Base-by-base conservation (phyloP, 331 rosid species). In the Spiraea crenata region DNA sequence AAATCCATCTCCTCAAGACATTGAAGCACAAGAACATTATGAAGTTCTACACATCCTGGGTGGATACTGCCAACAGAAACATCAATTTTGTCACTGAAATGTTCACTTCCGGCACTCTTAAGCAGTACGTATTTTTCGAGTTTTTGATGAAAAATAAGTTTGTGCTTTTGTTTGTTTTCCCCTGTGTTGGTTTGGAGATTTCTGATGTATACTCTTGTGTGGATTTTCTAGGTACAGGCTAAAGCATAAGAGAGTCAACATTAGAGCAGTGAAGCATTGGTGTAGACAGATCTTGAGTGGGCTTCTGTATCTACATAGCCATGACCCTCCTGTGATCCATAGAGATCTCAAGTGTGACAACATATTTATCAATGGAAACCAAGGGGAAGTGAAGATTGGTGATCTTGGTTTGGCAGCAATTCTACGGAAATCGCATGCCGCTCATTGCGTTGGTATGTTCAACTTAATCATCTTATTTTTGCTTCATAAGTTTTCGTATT, bases 291-390 rank as follows among this genome's bases (percentile, higher is more conserved):
- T 93, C 87, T 76, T 93, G 76, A 82, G 71, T 46, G 99, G 96
- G 70, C 99, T 93, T 77, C 85, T 74, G 59, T 93, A 91, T 83
- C 92, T 93, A 38, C 99, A 93, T 80, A 91, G 91, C 82, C 99
- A 77, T 56, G 90, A 91, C 63, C 99, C 99, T 25, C 97, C 96
- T 61, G 95, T 93, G 83, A 91, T 93, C 74, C 99, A 93, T 74
- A 89, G 97, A 89, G 99, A 93, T 89, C 99, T 93, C 62, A 93
- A 93, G 77, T 93, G 99, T 76, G 99, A 93, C 78, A 93, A 93
- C 63, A 91, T 93, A 77, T 91, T 93, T 71, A 80, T 91, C 20
- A 93, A 93, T 89, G 99, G 99, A 37, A 89, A 93, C 74, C 97
- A 91, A 80, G 99, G 99, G 71, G 96, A 93, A 82, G 93, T 93